Evolutionary conservation across 1,139 yeast species (phyloP), one percentile per base, ranked within the genome.

Genomic region (Saccharomyces hybrid): DNA sequence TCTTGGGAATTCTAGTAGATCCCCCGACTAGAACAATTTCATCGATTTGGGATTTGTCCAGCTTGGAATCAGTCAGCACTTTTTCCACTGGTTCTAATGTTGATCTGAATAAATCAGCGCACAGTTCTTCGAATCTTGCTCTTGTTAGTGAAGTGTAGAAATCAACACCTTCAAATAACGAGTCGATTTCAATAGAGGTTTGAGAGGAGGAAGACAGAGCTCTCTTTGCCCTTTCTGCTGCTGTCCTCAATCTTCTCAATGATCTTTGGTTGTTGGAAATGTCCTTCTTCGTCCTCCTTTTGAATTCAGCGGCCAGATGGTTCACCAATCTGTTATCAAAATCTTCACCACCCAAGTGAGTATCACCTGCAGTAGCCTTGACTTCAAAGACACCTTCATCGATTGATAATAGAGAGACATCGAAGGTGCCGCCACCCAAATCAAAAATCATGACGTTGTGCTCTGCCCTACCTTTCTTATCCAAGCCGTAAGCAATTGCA

Each of bases 401-500:
- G 73, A 89, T 89, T 55, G 91, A 84, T 66, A 90, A 80, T 64
- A 89, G 79, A 46, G 96, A 90, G 55, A 89, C 97, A 86, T 89
- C 97, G 75, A 89, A 89, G 67, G 97, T 89, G 80, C 97, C 97
- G 78, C 96, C 97, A 81, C 97, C 97, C 70, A 89, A 81, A 75
- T 89, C 97, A 76, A 88, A 89, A 68, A 90, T 89, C 70, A 89
- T 80, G 56, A 89, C 93, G 71, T 88, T 85, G 79, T 88, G 88
- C 77, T 85, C 93, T 60, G 79, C 82, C 66, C 78, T 79, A 61
- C 84, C 83, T 76, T 86, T 86, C 76, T 86, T 85, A 73, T 90
- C 96, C 67, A 90, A 81, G 63, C 97, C 97, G 76, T 90, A 90
- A 59, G 97, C 97, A 73, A 90, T 88, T 56, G 97, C 97, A 59